phyloP scores from a whole-genome alignment of 306 rosid species.

The Corylus americana region DNA sequence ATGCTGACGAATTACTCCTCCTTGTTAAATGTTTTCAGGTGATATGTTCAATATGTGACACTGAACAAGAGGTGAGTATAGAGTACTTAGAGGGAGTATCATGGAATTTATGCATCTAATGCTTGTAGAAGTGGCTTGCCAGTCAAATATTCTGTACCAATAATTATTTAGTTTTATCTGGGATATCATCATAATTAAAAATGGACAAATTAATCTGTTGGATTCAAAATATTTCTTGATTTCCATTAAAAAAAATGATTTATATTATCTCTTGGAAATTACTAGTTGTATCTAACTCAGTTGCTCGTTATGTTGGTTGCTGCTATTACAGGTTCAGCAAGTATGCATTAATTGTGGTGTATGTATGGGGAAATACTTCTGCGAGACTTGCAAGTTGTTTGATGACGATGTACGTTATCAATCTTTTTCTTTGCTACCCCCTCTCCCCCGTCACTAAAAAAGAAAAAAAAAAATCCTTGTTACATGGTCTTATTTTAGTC shows the following conservation, averaged over 20 bases:
- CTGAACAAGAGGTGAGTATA: conserved; percentile 78
- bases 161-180: not conserved
- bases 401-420: conserved; percentile 66
- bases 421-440: not conserved
- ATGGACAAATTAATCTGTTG: not conserved
- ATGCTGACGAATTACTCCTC: conserved; percentile 19
- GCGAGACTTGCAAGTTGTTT: conserved; percentile 75
- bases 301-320: conserved; percentile 25
- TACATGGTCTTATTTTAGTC: conserved; percentile 1
- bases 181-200: not conserved
- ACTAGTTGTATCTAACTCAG: not conserved
- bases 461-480: not conserved
- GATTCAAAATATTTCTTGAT: not conserved
- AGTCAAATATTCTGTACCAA: not conserved
- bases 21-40: conserved; percentile 46
- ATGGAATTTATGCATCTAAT: not conserved
- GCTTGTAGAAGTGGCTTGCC: not conserved
- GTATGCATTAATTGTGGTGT: conserved; percentile 80
- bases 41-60: conserved; percentile 77
- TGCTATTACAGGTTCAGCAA: conserved; percentile 68
- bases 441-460: not conserved
- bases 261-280: not conserved
- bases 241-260: not conserved
- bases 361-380: conserved; percentile 82
- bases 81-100: conserved; percentile 6